These are phyloP conservation scores for Mycena albidolilacea DNA, from an alignment of 768 basidiomycete species.

Conservation along the genomic window DNA sequence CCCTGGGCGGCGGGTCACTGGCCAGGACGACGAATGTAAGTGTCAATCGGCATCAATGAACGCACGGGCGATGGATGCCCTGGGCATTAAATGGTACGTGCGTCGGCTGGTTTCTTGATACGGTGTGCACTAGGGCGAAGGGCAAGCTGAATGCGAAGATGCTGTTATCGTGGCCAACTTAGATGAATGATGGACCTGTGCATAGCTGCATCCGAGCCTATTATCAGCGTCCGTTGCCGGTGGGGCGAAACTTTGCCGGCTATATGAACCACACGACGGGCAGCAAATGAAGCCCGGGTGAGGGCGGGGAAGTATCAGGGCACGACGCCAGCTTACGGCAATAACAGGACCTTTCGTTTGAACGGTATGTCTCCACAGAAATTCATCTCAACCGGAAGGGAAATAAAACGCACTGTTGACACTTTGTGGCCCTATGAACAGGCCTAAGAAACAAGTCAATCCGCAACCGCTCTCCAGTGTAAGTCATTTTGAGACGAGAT, in stretches of 20 bases:
- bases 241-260: background rate
- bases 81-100: constrained; percentile 4
- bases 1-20: background rate
- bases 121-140: constrained; percentile 1
- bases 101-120: background rate
- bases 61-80: constrained; percentile 19
- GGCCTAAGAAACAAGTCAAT: too few species aligned
- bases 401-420: background rate
- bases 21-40: background rate
- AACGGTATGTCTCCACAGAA: background rate
- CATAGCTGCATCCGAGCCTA: background rate
- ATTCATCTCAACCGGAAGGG: background rate
- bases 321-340: background rate
- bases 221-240: background rate
- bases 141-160: background rate
- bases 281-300: background rate
- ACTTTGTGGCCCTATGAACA: background rate
- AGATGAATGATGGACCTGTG: background rate
- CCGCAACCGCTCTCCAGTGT: background rate
- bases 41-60: constrained; percentile 23
- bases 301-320: background rate
- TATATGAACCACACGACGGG: background rate
- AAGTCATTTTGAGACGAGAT: background rate
- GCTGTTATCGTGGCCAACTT: constrained; percentile 1
- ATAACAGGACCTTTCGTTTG: too few species aligned